Base-by-base conservation (phyloP, 768 basidiomycete genomes). In the Amanita thiersii region DNA sequence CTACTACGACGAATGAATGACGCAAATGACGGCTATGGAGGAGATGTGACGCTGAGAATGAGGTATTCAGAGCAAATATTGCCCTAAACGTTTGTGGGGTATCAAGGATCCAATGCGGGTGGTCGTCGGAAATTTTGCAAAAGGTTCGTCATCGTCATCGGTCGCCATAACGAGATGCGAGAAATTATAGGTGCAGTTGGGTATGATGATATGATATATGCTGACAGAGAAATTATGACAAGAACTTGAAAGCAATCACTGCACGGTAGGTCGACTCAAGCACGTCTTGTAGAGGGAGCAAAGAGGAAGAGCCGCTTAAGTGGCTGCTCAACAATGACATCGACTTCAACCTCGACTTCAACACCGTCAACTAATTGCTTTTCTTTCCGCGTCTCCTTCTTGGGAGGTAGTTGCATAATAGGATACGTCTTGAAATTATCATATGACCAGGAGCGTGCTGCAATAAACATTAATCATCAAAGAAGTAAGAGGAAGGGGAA, bases 381-480 rank as follows among this genome's bases (percentile, higher is more conserved):
- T 65, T 76, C 75, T 50, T 58, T 67, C 24, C 63, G 68, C 61
- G 73, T 73, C 62, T 77, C 75, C 56, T 65, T 79, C 61, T 69
- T 69, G 32, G 66, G 61, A n/a, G 72, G 75, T 26, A 72, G 60
- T 46, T 65, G 63, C 73, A 79, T 77, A 45, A 76, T 62, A 11
- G 79, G 76, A 50, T 86, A 86, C 2, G 78, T 82, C 54, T 69
- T 72, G 47, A 82, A 57, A 48, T 80, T 80, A 51, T 84, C 81
- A 52, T 85, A 86, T 2, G 82, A 84, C 82, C 81, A 85, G 2
- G 84, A 77, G 20, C 80, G 79, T 9, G 64, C 82, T 84, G 44
- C 15, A 30, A 12, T 18, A 15, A 52, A 46, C 24, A 34, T 19
- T 26, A 29, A 32, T 15, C 10, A 2, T 11, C 3, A 29, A 19